Percentiles rank a stretch among this genome's conserved stretches.
These are phyloP conservation scores for Cryptosporidium andersoni DNA, from an alignment of 169 alveolate species.

Conservation along the genomic window DNA sequence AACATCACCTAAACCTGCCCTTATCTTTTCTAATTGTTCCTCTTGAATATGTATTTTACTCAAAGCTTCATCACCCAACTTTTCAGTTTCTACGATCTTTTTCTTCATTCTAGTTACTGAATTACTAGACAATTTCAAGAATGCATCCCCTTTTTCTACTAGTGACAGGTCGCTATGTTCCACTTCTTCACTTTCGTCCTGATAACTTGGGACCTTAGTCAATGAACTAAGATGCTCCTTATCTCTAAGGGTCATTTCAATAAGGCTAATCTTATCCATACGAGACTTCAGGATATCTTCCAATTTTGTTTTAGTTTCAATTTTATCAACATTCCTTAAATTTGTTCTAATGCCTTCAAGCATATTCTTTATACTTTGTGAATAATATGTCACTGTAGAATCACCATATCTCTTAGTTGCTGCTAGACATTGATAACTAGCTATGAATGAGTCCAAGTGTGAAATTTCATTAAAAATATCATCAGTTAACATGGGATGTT, in stretches of 20 bases:
- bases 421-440: constrained; percentile 47
- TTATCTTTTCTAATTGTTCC: constrained; percentile 45
- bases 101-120: constrained; percentile 55
- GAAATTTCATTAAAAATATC: constrained; percentile 40
- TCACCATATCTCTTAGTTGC: constrained; percentile 42
- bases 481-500: constrained; percentile 6
- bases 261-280: constrained; percentile 9
- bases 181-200: constrained; percentile 21
- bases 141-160: constrained; percentile 27
- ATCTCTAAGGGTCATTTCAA: constrained; percentile 10
- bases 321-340: constrained; percentile 4
- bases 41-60: constrained; percentile 25
- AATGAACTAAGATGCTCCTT: background rate
- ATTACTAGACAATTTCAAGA: constrained; percentile 24
- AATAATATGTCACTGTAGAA: constrained; percentile 47
- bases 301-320: constrained; percentile 12
- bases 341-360: constrained; percentile 38
- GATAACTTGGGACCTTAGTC: constrained; percentile 4
- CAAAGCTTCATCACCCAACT: constrained; percentile 37
- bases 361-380: constrained; percentile 39
- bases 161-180: constrained; percentile 8
- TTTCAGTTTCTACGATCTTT: constrained; percentile 36
- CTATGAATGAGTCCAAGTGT: constrained; percentile 40
- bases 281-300: constrained; percentile 25
- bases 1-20: constrained; percentile 18